A percentile compares a stretch with the other conserved stretches of the same genome.
These are phyloP conservation scores for Hebeloma cylindrosporum DNA, from an alignment of 768 basidiomycete species.

Conservation along the genomic window DNA sequence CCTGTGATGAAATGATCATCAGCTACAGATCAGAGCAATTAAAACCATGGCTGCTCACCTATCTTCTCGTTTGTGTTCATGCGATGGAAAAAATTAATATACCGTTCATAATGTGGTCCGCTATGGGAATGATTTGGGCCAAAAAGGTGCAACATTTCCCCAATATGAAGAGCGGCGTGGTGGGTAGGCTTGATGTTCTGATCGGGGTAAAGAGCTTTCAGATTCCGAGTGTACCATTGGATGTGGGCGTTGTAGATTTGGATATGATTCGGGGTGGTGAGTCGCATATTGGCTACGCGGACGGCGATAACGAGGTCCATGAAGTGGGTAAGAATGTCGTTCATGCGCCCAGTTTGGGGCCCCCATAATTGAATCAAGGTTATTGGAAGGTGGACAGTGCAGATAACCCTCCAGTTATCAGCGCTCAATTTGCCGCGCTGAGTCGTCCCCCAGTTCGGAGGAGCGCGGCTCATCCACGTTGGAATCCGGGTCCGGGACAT, in stretches of 20 bases:
- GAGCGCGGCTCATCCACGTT: slow-evolving; percentile 30
- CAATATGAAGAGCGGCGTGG: slow-evolving; percentile 8
- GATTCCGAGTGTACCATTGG: slow-evolving; percentile 15
- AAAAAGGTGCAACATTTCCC: slow-evolving; percentile 1
- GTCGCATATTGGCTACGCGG: slow-evolving; percentile 20
- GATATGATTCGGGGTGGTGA: slow-evolving; percentile 20
- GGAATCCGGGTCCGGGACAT: slow-evolving; percentile 30
- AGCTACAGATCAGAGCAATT: neutral
- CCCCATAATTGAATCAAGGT: slow-evolving; percentile 30
- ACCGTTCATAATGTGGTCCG: slow-evolving; percentile 15
- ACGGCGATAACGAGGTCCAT: slow-evolving; percentile 29
- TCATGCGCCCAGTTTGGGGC: slow-evolving; percentile 10
- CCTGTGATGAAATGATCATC: slow-evolving; percentile 5
- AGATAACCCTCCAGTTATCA: slow-evolving; percentile 28
- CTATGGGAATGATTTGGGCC: slow-evolving; percentile 7
- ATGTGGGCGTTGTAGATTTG: slow-evolving; percentile 21
- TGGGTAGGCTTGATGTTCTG: slow-evolving; percentile 5
- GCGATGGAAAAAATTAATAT: slow-evolving; percentile 22
- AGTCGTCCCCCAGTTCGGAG: slow-evolving; percentile 31
- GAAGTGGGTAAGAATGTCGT: slow-evolving; percentile 26
- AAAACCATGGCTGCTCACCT: slow-evolving; percentile 7
- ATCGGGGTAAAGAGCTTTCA: slow-evolving; percentile 4
- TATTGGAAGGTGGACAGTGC: slow-evolving; percentile 28
- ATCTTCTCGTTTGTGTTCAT: slow-evolving; percentile 20
- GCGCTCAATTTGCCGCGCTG: slow-evolving; percentile 32